These are phyloP conservation scores for Jacaranda copaia DNA, from an alignment of 257 asterid genomes.

Conservation along the genomic window DNA sequence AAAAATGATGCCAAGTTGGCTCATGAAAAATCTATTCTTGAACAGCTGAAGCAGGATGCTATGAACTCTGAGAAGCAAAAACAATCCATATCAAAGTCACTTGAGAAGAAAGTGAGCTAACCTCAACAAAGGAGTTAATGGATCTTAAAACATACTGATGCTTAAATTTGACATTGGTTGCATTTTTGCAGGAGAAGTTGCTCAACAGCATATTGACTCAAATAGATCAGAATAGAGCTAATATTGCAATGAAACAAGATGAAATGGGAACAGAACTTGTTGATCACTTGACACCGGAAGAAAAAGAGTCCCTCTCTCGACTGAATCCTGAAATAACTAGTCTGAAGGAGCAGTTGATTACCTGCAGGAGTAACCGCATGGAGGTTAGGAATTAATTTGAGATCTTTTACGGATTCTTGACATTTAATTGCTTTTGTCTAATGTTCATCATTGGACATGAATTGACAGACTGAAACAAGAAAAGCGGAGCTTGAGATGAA, in stretches of 20 bases:
- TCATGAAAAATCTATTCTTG: conserved; percentile 86
- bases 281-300: conserved; percentile 94
- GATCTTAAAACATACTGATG: conserved; percentile 26
- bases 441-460: conserved; percentile 24
- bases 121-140: conserved; percentile 14
- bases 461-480: conserved; percentile 84
- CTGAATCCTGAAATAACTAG: conserved; percentile 90
- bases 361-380: conserved; percentile 80
- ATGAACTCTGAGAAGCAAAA: conserved; percentile 83
- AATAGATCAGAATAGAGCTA: conserved; percentile 86
- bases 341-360: conserved; percentile 75
- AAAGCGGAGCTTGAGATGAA: conserved; percentile 98
- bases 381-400: conserved; percentile 66
- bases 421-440: conserved; percentile 22
- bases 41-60: conserved; percentile 86
- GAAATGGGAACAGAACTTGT: conserved; percentile 98
- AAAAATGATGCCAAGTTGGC: conserved; percentile 95
- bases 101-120: conserved; percentile 80
- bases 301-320: conserved; percentile 81
- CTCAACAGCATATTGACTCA: conserved; percentile 79
- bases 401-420: conserved; percentile 8
- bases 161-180: conserved; percentile 24
- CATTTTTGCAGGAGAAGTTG: conserved; percentile 75
- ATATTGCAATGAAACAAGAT: conserved; percentile 76
- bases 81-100: conserved; percentile 75